Base-by-base conservation (phyloP, 148 eudicot species). In the Amaranthus hypochondriacus region DNA sequence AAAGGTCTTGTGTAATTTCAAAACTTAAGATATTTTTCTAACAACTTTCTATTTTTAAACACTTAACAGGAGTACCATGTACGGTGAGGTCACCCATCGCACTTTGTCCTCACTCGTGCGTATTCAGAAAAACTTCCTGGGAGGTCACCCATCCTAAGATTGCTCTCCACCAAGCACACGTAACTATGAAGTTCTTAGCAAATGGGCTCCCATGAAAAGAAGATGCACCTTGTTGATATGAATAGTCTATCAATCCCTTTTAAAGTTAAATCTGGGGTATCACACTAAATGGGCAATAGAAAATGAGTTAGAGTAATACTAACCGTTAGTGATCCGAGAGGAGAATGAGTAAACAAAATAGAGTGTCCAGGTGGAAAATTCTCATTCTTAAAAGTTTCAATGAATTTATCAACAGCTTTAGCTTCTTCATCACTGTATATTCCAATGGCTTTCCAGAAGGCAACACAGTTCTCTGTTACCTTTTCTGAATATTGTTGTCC, bases 401-500 rank as follows among this genome's bases (percentile, higher is more conserved):
- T 52, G 67, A 90, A 90, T 79, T 89, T 84, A 13, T 87, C 80
- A 15, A 81, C 72, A 8, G 96, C 92, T 65, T 83, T 79, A 44
- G 71, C 78, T 79, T 90, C 96, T 12, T 89, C 89, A n/a, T 92
- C 90, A 4, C 88, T 87, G 77, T 87, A 87, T 21, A 74, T 81
- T 62, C 96, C 96, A 4, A 81, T 10, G 10, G 87, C 59, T 84
- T 92, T 90, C 96, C 93, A 89, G 52, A 74, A 62, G 5, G 89
- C 87, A 44, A 85, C 84, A 61, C 93, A 90, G 70, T 90, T 90
- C 65, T 92, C 98, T 0, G 83, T 76, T 59, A 92, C 98, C 77
- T 92, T 92, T 71, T 86, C 96, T 0, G 96, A 76, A 73, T 90
- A 92, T 59, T 86, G 89, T 65, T 84, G 82, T 13, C 98, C 98